A percentile compares a stretch with the other conserved stretches of the same genome.
Evolutionary conservation across 1,139 yeast genomes (phyloP).

Genomic region (Scheffersomyces segobiensis): DNA sequence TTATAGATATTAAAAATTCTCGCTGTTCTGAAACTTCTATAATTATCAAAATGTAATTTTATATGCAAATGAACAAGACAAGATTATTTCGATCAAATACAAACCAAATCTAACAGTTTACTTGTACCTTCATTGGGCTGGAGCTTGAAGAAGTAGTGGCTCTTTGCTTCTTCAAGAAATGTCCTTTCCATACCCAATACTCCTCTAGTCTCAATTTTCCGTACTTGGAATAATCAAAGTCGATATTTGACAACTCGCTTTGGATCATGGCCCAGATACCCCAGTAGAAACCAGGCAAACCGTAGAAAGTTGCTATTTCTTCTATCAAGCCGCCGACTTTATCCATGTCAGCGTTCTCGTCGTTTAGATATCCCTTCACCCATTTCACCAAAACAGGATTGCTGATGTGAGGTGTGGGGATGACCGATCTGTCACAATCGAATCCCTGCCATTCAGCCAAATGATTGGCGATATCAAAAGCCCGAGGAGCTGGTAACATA

Average conservation of each 20-base stretch:
- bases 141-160: background rate
- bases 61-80: background rate
- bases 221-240: slow-evolving; percentile 68
- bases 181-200: slow-evolving; percentile 67
- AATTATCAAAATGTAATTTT: background rate
- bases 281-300: slow-evolving; percentile 85
- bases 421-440: slow-evolving; percentile 61
- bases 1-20: too few relatives aligned
- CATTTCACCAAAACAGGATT: slow-evolving; percentile 55
- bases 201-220: slow-evolving; percentile 62
- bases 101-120: background rate
- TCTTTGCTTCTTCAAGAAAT: slow-evolving; percentile 12
- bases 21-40: background rate
- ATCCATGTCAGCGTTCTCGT: slow-evolving; percentile 23
- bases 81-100: background rate
- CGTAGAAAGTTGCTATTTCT: slow-evolving; percentile 65
- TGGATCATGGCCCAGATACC: slow-evolving; percentile 85
- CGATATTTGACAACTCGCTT: slow-evolving; percentile 67
- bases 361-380: slow-evolving; percentile 51
- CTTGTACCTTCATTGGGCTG: background rate
- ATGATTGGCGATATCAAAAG: slow-evolving; percentile 84
- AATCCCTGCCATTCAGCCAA: slow-evolving; percentile 89
- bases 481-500: slow-evolving; percentile 78
- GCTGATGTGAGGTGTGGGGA: slow-evolving; percentile 50
- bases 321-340: slow-evolving; percentile 40